phyloP scores from a whole-genome alignment of 1,139 yeast species.

The Arxiozyma slooffiae region DNA sequence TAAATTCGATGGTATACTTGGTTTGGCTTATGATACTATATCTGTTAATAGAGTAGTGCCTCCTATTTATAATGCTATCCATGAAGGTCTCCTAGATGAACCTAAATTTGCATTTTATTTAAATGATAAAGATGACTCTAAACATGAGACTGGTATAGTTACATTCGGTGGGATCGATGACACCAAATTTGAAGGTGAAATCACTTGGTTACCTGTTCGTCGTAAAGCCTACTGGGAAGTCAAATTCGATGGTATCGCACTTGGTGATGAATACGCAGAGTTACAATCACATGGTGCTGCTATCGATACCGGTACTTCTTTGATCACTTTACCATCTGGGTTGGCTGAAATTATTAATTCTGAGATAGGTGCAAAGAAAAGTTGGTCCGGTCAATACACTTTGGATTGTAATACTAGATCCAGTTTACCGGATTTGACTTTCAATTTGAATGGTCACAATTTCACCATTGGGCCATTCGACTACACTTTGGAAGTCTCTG shows the following conservation, averaged over 20 bases:
- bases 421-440: constrained; percentile 78
- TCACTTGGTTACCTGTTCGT: constrained; percentile 93
- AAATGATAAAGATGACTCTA: constrained; percentile 61
- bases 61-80: constrained; percentile 82
- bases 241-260: constrained; percentile 74
- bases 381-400: constrained; percentile 95
- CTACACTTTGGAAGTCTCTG: constrained; percentile 86
- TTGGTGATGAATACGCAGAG: constrained; percentile 85
- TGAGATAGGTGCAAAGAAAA: constrained; percentile 92
- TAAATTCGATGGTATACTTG: constrained; percentile 93
- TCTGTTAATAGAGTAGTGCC: constrained; percentile 84
- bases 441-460: constrained; percentile 80
- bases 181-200: constrained; percentile 62
- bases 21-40: constrained; percentile 85
- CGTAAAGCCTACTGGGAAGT: constrained; percentile 99
- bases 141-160: constrained; percentile 75
- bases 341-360: constrained; percentile 90
- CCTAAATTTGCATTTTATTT: constrained; percentile 83
- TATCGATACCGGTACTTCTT: constrained; percentile 95
- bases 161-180: constrained; percentile 91
- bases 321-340: constrained; percentile 87
- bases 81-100: constrained; percentile 68
- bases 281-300: constrained; percentile 87
- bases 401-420: constrained; percentile 82
- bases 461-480: constrained; percentile 82